These are phyloP conservation scores for Massarina eburnea DNA, from an alignment of 2,329 filamentous ascomycete species.

Conservation along the genomic window DNA sequence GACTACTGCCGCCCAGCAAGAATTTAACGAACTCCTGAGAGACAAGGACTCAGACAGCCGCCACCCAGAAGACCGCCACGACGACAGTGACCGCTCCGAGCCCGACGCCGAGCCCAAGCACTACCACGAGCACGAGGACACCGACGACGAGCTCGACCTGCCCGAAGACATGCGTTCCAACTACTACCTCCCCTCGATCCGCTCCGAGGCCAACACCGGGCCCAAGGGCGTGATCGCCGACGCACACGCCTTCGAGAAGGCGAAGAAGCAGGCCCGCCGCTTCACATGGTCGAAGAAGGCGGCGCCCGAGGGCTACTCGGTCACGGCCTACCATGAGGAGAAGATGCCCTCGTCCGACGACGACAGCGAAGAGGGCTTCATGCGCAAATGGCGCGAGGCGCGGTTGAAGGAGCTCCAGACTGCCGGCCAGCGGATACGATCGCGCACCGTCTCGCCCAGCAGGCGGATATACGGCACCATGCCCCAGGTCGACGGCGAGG, in stretches of 20 bases:
- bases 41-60: constrained; percentile 46
- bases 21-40: constrained; percentile 55
- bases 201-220: constrained; percentile 72
- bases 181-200: constrained; percentile 60
- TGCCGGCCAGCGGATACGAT: constrained; percentile 58
- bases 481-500: constrained; percentile 82
- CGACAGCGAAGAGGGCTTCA: constrained; percentile 76
- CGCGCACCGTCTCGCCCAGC: constrained; percentile 73
- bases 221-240: constrained; percentile 88
- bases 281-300: constrained; percentile 37
- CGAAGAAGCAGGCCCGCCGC: constrained; percentile 45
- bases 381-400: constrained; percentile 81
- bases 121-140: constrained; percentile 63
- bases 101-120: constrained; percentile 49
- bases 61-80: constrained; percentile 52
- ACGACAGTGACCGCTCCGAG: constrained; percentile 65
- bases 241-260: constrained; percentile 73
- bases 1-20: constrained; percentile 52
- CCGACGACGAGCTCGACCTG: constrained; percentile 50
- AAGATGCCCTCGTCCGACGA: constrained; percentile 48
- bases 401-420: constrained; percentile 75
- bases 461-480: constrained; percentile 76
- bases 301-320: constrained; percentile 25
- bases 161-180: constrained; percentile 58
- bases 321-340: constrained; percentile 54